Evolutionary conservation across 208 protist species (phyloP), one percentile per base, ranked within the genome.

Genomic region (Porcisia hertigi): DNA sequence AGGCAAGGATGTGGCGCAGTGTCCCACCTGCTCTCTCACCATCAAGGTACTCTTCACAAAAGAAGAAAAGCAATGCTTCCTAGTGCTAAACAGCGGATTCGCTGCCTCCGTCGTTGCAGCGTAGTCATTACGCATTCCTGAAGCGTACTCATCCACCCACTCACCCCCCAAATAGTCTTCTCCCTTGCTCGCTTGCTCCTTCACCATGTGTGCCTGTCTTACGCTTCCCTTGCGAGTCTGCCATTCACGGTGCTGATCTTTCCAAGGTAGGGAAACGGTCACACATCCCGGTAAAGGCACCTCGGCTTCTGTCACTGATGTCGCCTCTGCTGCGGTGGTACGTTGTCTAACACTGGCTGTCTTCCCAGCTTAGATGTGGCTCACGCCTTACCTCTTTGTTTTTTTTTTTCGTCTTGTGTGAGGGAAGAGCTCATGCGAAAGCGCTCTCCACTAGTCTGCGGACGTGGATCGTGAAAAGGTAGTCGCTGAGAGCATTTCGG

Each of bases 21-120:
- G 94, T 75, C 94, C 94, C 2, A 96, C 94, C 20, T 98, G 94
- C 79, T 96, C 92, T 11, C 86, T 98, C 59, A 98, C 94, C 0
- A 82, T 98, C 43, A 90, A 90, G 30, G 85, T 97, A 63, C 70
- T 95, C 45, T 96, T 88, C 82, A 89, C 87, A 0, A 75, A 79
- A 0, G 86, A 87, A 43, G 88, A 96, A 66, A 87, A 82, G 62
- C 55, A 34, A 3, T n/a, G 43, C 43, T 92, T 97, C 59, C 41
- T 94, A 6, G 55, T 69, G 16, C 67, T 52, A 8, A 41, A 63
- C 52, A 54, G 12, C 55, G 55, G 25, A 41, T 47, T 45, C 49
- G 73, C 54, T 25, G 53, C 72, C 18, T 58, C n/a, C 43, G 70
- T 77, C 64, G 79, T 84, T 1, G 80, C 82, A 18, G 77, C 72